phyloP scores from a whole-genome alignment of 441 rosid genomes.

The Erodium texanum region DNA sequence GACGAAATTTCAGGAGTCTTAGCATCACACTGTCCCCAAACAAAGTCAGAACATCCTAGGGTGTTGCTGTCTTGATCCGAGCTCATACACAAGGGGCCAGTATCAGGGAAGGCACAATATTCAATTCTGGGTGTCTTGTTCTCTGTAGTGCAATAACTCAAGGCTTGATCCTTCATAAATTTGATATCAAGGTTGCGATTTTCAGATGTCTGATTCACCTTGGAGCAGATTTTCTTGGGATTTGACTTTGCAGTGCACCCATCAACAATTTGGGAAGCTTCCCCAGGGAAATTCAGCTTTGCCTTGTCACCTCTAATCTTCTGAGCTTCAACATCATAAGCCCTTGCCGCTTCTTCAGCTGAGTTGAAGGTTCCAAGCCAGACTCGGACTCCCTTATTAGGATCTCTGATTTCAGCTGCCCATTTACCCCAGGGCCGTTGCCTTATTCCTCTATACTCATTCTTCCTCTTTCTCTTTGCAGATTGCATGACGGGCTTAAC shows the following conservation, averaged over 20 bases:
- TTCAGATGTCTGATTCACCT: slow-evolving; percentile 23
- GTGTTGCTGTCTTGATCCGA: slow-evolving; percentile 90
- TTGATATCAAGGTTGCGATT: slow-evolving; percentile 29
- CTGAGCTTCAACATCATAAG: slow-evolving; percentile 79
- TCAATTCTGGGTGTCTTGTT: slow-evolving; percentile 14
- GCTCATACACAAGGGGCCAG: slow-evolving; percentile 36
- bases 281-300: slow-evolving; percentile 85
- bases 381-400: slow-evolving; percentile 82
- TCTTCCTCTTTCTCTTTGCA: slow-evolving; percentile 85
- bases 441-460: slow-evolving; percentile 77
- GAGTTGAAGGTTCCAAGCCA: slow-evolving; percentile 67
- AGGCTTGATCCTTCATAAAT: slow-evolving; percentile 14
- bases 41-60: slow-evolving; percentile 66
- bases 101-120: slow-evolving; percentile 25
- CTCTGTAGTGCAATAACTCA: too few relatives aligned
- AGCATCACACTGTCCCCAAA: slow-evolving; percentile 58
- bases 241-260: slow-evolving; percentile 2
- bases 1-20: slow-evolving; percentile 81
- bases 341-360: slow-evolving; percentile 97
- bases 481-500: slow-evolving; percentile 53
- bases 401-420: slow-evolving; percentile 99
- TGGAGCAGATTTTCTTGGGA: slow-evolving; percentile 34
- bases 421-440: slow-evolving; percentile 99
- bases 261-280: slow-evolving; percentile 20
- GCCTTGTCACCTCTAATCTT: slow-evolving; percentile 86